Conservation (phyloP, 2,329 filamentous ascomycete genomes). For the Sordariomycetes sp. region DNA sequence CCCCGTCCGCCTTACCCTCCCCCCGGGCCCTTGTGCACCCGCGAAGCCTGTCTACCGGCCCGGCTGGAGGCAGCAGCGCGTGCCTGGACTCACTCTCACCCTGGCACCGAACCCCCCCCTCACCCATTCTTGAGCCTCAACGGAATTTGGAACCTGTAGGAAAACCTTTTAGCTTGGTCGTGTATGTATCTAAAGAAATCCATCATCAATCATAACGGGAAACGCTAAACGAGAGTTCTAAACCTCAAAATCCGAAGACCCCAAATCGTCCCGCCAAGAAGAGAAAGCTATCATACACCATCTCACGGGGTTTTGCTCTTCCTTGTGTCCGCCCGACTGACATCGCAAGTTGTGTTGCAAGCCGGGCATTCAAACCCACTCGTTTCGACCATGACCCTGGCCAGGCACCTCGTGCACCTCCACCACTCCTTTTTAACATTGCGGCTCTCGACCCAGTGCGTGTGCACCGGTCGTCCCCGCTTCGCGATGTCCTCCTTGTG, state of each 20-base stretch:
- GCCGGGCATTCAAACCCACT: slow-evolving; percentile 32
- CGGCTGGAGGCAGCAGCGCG: too few relatives aligned
- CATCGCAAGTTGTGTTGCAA: slow-evolving; percentile 44
- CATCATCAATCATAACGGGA: too few relatives aligned
- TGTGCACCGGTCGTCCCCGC: slow-evolving; percentile 23
- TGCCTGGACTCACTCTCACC: too few relatives aligned
- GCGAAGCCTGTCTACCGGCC: too few relatives aligned
- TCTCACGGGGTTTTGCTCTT: not conserved
- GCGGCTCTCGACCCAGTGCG: slow-evolving; percentile 27
- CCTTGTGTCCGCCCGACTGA: slow-evolving; percentile 18
- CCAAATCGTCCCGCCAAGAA: not conserved
- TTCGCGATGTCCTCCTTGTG: slow-evolving; percentile 44
- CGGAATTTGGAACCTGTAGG: too few relatives aligned
- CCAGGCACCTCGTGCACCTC: slow-evolving; percentile 43
- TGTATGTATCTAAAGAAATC: too few relatives aligned
- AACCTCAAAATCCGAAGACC: not conserved
- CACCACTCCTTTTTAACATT: slow-evolving; percentile 33
- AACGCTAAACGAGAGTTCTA: too few relatives aligned
- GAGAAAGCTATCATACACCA: slow-evolving; percentile 7
- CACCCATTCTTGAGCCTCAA: too few relatives aligned
- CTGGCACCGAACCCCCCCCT: too few relatives aligned
- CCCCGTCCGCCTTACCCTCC: too few relatives aligned
- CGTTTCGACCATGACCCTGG: slow-evolving; percentile 27
- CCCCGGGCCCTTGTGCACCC: too few relatives aligned
- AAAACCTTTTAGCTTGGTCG: too few relatives aligned